These are phyloP conservation scores for Dryas drummondii DNA, from an alignment of 306 rosid genomes.

Conservation along the genomic window DNA sequence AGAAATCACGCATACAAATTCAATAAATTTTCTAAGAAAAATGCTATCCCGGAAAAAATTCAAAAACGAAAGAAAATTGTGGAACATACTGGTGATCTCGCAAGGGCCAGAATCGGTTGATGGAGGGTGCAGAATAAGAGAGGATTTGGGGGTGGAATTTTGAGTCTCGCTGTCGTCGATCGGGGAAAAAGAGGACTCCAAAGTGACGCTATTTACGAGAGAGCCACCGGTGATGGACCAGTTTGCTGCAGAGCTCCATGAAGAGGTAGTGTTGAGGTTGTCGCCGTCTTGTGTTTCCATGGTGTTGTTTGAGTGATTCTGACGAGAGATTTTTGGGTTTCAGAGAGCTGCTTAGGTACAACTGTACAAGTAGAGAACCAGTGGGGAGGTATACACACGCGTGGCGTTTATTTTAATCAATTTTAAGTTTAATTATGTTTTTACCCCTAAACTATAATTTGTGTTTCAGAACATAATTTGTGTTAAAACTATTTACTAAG, in stretches of 20 bases:
- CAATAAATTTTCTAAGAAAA: not conserved
- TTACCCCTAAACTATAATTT: too few species aligned
- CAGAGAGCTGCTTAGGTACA: not conserved
- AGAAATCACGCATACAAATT: not conserved
- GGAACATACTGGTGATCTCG: conserved; percentile 66
- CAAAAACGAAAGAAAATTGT: not conserved
- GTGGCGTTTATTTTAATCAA: too few species aligned
- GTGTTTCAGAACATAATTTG: too few species aligned
- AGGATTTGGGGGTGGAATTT: conserved; percentile 28
- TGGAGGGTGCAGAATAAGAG: conserved; percentile 56
- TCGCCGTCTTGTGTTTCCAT: conserved; percentile 34
- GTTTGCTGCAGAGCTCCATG: conserved; percentile 44
- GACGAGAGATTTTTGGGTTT: not conserved
- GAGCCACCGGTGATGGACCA: conserved; percentile 58
- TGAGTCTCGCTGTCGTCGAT: conserved; percentile 29
- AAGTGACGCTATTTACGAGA: conserved; percentile 40
- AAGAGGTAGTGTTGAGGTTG: not conserved
- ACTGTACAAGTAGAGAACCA: too few species aligned
- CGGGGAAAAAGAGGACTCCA: conserved; percentile 54
- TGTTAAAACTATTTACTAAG: too few species aligned
- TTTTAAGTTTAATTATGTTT: too few species aligned
- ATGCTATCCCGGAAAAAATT: not conserved
- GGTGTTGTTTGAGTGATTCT: not conserved
- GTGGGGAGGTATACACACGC: too few species aligned
- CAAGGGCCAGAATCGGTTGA: conserved; percentile 68